These are phyloP conservation scores for Leptographium wingfieldii DNA, from an alignment of 2,329 filamentous ascomycete genomes.

Conservation along the genomic window DNA sequence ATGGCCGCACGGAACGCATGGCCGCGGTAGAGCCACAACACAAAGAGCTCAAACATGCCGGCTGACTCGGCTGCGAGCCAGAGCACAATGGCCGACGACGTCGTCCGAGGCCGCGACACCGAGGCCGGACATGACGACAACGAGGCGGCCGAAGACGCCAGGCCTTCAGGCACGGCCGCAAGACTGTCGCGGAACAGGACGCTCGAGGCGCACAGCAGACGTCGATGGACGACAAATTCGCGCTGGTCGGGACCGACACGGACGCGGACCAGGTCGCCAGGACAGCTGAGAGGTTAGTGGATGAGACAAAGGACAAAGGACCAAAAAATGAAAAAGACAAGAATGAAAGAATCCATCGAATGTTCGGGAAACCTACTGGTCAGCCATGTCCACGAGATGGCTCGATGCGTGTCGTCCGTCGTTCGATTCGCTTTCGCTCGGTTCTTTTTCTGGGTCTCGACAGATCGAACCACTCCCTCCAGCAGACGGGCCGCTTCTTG, in stretches of 20 bases:
- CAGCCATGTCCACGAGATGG: too few relatives aligned
- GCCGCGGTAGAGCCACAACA: conserved; percentile 37
- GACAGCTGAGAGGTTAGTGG: not conserved
- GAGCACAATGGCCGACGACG: conserved; percentile 14
- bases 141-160: conserved; percentile 2
- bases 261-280: conserved; percentile 15
- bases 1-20: conserved; percentile 29
- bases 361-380: too few relatives aligned
- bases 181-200: conserved; percentile 35
- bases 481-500: not conserved
- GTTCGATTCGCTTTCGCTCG: too few relatives aligned
- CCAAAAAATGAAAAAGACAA: too few relatives aligned
- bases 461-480: too few relatives aligned
- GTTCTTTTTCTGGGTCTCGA: too few relatives aligned
- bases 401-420: too few relatives aligned
- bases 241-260: conserved; percentile 19
- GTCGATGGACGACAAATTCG: conserved; percentile 20
- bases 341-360: too few relatives aligned
- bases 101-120: not conserved
- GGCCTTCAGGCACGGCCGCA: conserved; percentile 20
- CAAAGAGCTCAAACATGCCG: conserved; percentile 40
- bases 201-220: conserved; percentile 32
- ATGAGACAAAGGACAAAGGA: too few relatives aligned
- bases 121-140: not conserved
- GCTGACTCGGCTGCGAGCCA: conserved; percentile 33